A percentile compares a stretch with the other conserved stretches of the same genome.
Conservation (phyloP, 176 grass and related monocot genomes). For the Areca catechu region DNA sequence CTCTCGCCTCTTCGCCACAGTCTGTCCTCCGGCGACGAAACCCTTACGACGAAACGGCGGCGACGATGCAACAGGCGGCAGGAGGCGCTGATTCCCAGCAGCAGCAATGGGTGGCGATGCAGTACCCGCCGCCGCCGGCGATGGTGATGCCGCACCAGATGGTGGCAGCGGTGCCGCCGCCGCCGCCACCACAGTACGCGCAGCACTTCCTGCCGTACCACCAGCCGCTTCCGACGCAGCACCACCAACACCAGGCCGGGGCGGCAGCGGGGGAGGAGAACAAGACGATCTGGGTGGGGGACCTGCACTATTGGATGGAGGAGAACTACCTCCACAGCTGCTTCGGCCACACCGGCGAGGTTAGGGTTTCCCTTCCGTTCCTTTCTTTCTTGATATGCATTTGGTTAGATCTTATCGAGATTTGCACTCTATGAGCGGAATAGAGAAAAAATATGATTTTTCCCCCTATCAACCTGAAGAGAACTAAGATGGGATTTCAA, state of each 20-base stretch:
- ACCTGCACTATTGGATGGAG: slow-evolving; percentile 99
- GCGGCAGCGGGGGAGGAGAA: slow-evolving; percentile 63
- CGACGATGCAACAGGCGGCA: slow-evolving; percentile 61
- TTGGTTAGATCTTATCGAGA: background rate
- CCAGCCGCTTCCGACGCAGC: slow-evolving; percentile 31
- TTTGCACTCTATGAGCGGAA: too few relatives aligned
- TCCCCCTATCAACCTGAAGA: too few relatives aligned
- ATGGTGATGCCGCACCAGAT: slow-evolving; percentile 87
- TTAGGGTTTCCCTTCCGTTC: slow-evolving; percentile 19
- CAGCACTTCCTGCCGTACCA: slow-evolving; percentile 78
- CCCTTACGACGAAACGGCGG: background rate
- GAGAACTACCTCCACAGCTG: slow-evolving; percentile 95
- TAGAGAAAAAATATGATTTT: too few relatives aligned
- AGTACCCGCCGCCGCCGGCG: slow-evolving; percentile 45
- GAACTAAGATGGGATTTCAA: too few relatives aligned
- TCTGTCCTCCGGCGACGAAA: slow-evolving; percentile 3
- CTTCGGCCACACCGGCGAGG: slow-evolving; percentile 91
- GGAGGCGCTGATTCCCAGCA: slow-evolving; percentile 28
- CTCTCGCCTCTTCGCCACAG: background rate
- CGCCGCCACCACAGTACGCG: slow-evolving; percentile 57
- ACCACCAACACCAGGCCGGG: slow-evolving; percentile 14
- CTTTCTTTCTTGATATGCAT: slow-evolving; percentile 23
- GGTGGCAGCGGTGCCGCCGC: slow-evolving; percentile 31
- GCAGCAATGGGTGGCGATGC: slow-evolving; percentile 53
- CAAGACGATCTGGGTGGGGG: slow-evolving; percentile 97